Evolutionary conservation across 768 basidiomycete species (phyloP).

Genomic region (Termitomyces sp.): DNA sequence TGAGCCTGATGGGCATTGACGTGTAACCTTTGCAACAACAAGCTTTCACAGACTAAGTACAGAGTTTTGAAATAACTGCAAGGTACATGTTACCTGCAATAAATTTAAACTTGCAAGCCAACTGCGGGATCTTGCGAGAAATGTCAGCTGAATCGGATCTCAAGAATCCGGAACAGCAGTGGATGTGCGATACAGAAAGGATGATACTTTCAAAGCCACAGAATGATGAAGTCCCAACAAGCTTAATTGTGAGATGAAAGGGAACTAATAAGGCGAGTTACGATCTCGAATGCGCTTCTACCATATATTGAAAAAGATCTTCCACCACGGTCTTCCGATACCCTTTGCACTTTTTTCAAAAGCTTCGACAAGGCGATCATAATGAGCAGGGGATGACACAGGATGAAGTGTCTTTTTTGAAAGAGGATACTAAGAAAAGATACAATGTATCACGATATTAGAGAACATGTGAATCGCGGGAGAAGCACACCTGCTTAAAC

Average conservation of each 20-base stretch:
- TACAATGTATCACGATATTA: constrained; percentile 10
- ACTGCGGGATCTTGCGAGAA: constrained; percentile 10
- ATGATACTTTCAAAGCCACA: background rate
- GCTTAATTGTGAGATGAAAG: background rate
- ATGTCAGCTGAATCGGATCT: constrained; percentile 3
- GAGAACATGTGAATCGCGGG: constrained; percentile 20
- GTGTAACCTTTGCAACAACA: background rate
- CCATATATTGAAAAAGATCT: constrained; percentile 76
- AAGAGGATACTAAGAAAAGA: constrained; percentile 51
- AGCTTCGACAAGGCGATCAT: constrained; percentile 66
- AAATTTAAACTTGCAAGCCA: background rate
- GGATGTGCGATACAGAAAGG: background rate
- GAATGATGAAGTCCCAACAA: background rate
- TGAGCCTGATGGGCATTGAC: constrained; percentile 1
- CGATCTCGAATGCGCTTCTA: constrained; percentile 20
- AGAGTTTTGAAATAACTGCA: background rate
- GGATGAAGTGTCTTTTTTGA: constrained; percentile 61
- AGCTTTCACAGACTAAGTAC: background rate
- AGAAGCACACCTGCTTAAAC: constrained; percentile 49
- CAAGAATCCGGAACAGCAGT: background rate
- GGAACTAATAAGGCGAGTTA: background rate
- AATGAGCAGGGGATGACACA: constrained; percentile 67
- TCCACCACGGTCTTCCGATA: constrained; percentile 81
- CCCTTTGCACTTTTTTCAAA: constrained; percentile 72
- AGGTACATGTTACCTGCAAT: background rate